Conservation (phyloP, 1,139 yeast species). For the Debaryomyces robertsiae region DNA sequence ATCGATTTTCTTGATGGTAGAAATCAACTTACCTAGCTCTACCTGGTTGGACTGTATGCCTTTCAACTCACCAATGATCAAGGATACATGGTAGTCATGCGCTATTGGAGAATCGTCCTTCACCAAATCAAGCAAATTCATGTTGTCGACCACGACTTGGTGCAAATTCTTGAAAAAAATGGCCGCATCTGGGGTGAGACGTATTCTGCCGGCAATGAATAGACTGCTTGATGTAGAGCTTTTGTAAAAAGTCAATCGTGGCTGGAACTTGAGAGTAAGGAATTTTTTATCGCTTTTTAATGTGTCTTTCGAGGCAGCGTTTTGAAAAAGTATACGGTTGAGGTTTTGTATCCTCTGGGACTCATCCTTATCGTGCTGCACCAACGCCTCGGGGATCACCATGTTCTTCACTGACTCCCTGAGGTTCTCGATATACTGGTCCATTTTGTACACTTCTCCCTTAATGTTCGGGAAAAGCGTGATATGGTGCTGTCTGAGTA, state of each 20-base stretch:
- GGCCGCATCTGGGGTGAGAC: slow-evolving; percentile 2
- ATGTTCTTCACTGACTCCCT: slow-evolving; percentile 5
- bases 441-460: slow-evolving; percentile 12
- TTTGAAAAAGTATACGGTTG: slow-evolving; percentile 9
- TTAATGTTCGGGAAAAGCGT: slow-evolving; percentile 13
- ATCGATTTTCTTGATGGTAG: slow-evolving; percentile 8
- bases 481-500: slow-evolving; percentile 11
- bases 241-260: slow-evolving; percentile 10
- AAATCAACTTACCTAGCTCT: slow-evolving; percentile 4
- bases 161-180: slow-evolving; percentile 11
- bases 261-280: slow-evolving; percentile 10
- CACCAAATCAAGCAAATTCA: slow-evolving; percentile 12
- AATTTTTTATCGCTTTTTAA: slow-evolving; percentile 4
- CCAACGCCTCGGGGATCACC: slow-evolving; percentile 8
- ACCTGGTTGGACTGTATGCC: slow-evolving; percentile 4
- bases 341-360: slow-evolving; percentile 10
- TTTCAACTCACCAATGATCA: slow-evolving; percentile 13
- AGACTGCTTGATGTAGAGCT: slow-evolving; percentile 13
- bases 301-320: background rate
- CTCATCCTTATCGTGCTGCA: slow-evolving; percentile 9
- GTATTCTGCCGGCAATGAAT: slow-evolving; percentile 12
- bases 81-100: slow-evolving; percentile 12
- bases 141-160: slow-evolving; percentile 11
- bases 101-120: slow-evolving; percentile 2
- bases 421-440: slow-evolving; percentile 13